Conservation (phyloP, 345 rosid genomes). For the Punica granatum region DNA sequence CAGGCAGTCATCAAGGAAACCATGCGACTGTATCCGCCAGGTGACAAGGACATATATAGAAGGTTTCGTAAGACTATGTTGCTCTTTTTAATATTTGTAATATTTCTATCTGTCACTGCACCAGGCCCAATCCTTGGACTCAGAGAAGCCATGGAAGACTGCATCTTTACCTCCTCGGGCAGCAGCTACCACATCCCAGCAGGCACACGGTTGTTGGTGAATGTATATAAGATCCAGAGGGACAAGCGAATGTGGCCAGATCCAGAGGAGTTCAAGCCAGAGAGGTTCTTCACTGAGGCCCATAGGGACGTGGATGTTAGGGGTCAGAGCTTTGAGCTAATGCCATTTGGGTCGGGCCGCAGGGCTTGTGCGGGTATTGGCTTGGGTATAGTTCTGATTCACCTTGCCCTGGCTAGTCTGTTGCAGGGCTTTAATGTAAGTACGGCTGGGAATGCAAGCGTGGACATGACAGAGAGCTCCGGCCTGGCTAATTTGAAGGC, state of each 20-base stretch:
- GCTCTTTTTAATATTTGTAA: not conserved
- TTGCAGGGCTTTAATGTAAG: conserved; percentile 25
- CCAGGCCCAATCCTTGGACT: conserved; percentile 6
- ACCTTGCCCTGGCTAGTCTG: conserved; percentile 20
- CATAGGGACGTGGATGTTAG: conserved; percentile 23
- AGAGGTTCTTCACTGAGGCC: conserved; percentile 24
- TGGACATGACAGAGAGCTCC: conserved; percentile 18
- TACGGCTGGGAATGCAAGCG: not conserved
- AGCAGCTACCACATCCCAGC: conserved; percentile 21
- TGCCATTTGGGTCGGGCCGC: conserved; percentile 42
- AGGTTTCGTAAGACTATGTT: not conserved
- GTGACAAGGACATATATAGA: not conserved
- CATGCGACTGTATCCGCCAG: conserved; percentile 18
- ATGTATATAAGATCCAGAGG: conserved; percentile 24
- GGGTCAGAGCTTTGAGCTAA: conserved; percentile 26
- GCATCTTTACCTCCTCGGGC: conserved; percentile 10
- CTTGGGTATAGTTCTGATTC: conserved; percentile 18
- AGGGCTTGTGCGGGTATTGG: conserved; percentile 29
- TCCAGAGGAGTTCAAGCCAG: conserved; percentile 30
- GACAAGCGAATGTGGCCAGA: conserved; percentile 28
- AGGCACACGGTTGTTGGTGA: conserved; percentile 24
- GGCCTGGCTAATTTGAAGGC: conserved; percentile 14
- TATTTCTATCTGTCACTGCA: not conserved
- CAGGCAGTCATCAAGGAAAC: conserved; percentile 26
- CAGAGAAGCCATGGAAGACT: conserved; percentile 17